These are phyloP conservation scores for Geosiphon pyriformis DNA, from an alignment of 192 early-diverging fungal species.

Conservation along the genomic window DNA sequence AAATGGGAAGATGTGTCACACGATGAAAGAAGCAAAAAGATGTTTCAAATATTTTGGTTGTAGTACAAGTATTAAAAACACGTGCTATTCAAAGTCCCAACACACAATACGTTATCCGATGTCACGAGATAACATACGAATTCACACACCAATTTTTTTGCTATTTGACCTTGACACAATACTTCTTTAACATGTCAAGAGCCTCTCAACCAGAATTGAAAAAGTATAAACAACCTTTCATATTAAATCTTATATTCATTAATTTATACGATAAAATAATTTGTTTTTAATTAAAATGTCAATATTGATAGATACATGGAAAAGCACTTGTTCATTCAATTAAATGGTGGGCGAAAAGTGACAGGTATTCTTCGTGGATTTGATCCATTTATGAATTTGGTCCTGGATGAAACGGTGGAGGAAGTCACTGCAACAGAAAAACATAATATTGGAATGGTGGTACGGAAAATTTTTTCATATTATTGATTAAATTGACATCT, in stretches of 20 bases:
- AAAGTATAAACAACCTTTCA: neutral
- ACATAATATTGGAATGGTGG: constrained; percentile 82
- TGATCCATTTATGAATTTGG: constrained; percentile 99
- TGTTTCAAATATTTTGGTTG: too few species aligned
- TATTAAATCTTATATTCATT: neutral
- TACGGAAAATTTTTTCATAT: constrained; percentile 37
- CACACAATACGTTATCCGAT: too few species aligned
- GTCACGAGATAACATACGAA: too few species aligned
- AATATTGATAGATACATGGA: constrained; percentile 69
- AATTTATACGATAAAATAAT: neutral
- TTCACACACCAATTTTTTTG: too few species aligned
- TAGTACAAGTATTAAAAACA: too few species aligned
- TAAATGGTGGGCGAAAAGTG: constrained; percentile 88
- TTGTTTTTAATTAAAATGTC: neutral
- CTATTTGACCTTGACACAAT: too few species aligned
- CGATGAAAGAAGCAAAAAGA: too few species aligned
- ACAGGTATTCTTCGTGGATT: constrained; percentile 96
- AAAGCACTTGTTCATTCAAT: constrained; percentile 83
- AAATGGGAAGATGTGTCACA: too few species aligned
- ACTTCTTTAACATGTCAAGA: constrained; percentile 24
- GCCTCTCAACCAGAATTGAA: constrained; percentile 24
- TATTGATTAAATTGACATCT: neutral
- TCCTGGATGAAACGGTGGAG: constrained; percentile 89
- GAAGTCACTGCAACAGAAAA: constrained; percentile 63
- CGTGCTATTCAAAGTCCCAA: too few species aligned